phyloP scores from a whole-genome alignment of 805 yeast species.

The Kazachstania bromeliacearum region DNA sequence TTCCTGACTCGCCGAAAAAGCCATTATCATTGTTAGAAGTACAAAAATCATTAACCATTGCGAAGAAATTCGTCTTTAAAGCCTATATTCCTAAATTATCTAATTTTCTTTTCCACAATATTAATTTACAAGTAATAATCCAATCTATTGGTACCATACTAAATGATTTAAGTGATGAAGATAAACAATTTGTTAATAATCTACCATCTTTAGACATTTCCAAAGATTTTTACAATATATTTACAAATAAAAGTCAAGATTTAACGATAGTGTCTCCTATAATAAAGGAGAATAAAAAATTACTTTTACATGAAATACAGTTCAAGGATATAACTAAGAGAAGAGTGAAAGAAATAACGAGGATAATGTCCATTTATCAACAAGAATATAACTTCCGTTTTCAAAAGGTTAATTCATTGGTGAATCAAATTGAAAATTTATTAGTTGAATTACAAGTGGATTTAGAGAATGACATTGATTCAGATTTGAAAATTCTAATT shows the following conservation, averaged over 20 bases:
- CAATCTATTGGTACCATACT: slow-evolving; percentile 8
- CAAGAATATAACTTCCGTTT: slow-evolving; percentile 15
- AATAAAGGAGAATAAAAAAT: slow-evolving; percentile 15
- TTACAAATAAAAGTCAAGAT: slow-evolving; percentile 1
- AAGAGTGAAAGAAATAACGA: slow-evolving; percentile 10
- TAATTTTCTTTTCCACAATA: slow-evolving; percentile 16
- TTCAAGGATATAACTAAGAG: slow-evolving; percentile 16
- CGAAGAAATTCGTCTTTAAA: slow-evolving; percentile 26
- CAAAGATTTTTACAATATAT: background rate
- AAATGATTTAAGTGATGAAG: background rate
- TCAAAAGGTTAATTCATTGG: slow-evolving; percentile 4
- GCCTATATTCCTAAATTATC: slow-evolving; percentile 26
- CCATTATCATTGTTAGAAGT: slow-evolving; percentile 29
- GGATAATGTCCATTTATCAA: slow-evolving; percentile 8
- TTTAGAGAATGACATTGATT: slow-evolving; percentile 6
- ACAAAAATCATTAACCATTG: slow-evolving; percentile 26
- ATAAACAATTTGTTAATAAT: slow-evolving; percentile 3
- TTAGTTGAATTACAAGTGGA: slow-evolving; percentile 20
- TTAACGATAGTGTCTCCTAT: slow-evolving; percentile 5
- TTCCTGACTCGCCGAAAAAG: slow-evolving; percentile 27
- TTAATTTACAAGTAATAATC: slow-evolving; percentile 13
- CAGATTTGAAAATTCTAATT: background rate
- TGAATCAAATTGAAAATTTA: slow-evolving; percentile 10
- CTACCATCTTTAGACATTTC: slow-evolving; percentile 16
- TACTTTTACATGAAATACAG: slow-evolving; percentile 13